phyloP scores from a whole-genome alignment of 106 monocot genomes.

The Allium fistulosum region DNA sequence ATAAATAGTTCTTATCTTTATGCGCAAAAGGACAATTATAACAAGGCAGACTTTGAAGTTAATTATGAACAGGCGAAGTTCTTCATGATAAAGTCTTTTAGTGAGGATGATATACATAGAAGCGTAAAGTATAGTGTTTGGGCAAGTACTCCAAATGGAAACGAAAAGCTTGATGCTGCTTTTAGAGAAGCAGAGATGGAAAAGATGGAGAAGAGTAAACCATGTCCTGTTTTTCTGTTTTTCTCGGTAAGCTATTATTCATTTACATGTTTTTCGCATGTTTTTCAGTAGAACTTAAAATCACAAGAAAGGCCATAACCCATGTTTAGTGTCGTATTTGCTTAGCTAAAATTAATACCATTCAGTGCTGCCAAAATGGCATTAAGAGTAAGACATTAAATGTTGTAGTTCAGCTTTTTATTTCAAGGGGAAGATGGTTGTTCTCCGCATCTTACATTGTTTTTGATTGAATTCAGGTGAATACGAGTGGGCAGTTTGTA shows the following conservation, averaged over 20 bases:
- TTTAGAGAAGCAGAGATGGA: conserved; percentile 45
- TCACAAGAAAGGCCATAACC: too few relatives aligned
- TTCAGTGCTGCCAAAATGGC: too few relatives aligned
- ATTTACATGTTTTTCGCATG: too few relatives aligned
- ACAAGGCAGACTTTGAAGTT: conserved; percentile 49
- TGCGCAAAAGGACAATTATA: conserved; percentile 29
- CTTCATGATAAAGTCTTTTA: conserved; percentile 88
- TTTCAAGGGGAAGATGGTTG: too few relatives aligned
- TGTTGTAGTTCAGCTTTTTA: too few relatives aligned
- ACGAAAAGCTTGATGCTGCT: conserved; percentile 74
- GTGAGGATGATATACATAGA: conserved; percentile 84
- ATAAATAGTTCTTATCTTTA: conserved; percentile 10
- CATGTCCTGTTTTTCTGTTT: conserved; percentile 86
- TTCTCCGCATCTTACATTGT: not conserved
- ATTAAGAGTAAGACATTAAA: too few relatives aligned
- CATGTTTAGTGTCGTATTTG: too few relatives aligned
- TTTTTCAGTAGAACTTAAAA: too few relatives aligned
- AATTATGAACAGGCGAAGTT: conserved; percentile 78
- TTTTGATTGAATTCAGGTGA: conserved; percentile 48
- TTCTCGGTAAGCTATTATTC: conserved; percentile 64
- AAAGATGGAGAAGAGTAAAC: conserved; percentile 17
- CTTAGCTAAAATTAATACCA: too few relatives aligned
- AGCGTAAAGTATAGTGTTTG: conserved; percentile 95
- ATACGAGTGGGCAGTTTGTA: conserved; percentile 79
- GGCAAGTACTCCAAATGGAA: conserved; percentile 80